Base-by-base conservation (phyloP, 305 asterid species). In the Ruellia speciosa region DNA sequence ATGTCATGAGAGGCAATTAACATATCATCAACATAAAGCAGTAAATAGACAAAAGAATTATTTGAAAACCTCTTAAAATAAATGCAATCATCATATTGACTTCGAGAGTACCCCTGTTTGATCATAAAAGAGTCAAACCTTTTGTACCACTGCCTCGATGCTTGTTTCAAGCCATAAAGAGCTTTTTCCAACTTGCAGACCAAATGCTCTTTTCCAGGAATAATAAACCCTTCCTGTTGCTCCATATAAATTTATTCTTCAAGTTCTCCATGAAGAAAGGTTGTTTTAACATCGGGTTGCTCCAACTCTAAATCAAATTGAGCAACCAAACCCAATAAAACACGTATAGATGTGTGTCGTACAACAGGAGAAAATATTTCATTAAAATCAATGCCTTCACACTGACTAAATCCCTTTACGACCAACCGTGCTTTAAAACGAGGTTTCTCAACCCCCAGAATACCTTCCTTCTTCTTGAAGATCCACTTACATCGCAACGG, bases 381-480 rank as follows among this genome's bases (percentile, higher is more conserved):
- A 55, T 18, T 34, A 4, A 48, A 55, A 20, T 39, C 39, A 40
- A 54, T 17, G 31, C 56, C 8, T 31, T 50, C 13, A 35, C 20
- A 40, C 31, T 18, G 59, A 28, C 31, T 28, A 35, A 49, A 24
- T 28, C 16, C 28, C 15, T 51, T 51, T n/a, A n/a, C n/a, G 10
- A 51, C 56, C 56, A 51, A 51, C 33, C 56, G 33, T 9, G 56
- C 28, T 51, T 51, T 51, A 2, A 9, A 14, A 9, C 56, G 24
- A 17, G 56, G 24, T 24, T 18, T 13, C 17, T 51, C 56, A 17
- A 51, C 47, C 47, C 47, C 14, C 0, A 12, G 47, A 13, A 41
- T 41, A 12, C 47, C 47, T 41, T 12, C 14, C n/a, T 41, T 41
- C n/a, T 41, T 2, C 2, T 41, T 41, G 47, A 41, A 41, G 11